These are phyloP conservation scores for Venturia oleaginea DNA, from an alignment of 2,329 filamentous ascomycete species.

Conservation along the genomic window DNA sequence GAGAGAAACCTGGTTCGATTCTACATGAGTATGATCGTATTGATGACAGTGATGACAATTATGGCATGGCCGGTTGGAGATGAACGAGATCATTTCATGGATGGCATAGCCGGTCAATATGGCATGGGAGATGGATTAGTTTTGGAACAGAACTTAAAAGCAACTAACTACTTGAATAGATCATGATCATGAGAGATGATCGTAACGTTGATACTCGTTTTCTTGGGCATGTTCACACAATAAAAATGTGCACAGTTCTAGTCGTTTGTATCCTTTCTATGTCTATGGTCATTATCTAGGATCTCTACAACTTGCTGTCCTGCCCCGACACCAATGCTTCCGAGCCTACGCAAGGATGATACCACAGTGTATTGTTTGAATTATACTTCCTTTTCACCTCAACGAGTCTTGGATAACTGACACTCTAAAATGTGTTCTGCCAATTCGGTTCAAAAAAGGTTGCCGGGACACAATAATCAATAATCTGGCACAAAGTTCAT, in stretches of 20 bases:
- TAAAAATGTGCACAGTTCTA: no score
- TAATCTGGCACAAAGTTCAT: no score
- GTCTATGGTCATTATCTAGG: neutral
- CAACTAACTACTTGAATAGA: no score
- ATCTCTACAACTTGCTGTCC: conserved; percentile 1
- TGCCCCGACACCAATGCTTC: neutral
- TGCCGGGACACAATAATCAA: conserved; percentile 17
- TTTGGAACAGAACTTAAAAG: no score
- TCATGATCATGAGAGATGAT: no score
- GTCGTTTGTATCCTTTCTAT: no score
- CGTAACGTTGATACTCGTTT: no score
- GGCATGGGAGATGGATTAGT: no score
- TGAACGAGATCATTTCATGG: no score
- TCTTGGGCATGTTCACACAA: no score
- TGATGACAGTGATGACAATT: neutral
- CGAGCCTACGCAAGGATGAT: conserved; percentile 8
- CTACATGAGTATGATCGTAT: neutral
- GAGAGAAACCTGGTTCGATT: no score
- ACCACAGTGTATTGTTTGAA: conserved; percentile 42
- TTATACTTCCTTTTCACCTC: conserved; percentile 46
- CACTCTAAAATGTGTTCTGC: conserved; percentile 47
- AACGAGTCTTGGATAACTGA: conserved; percentile 40
- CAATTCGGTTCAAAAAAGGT: conserved; percentile 20
- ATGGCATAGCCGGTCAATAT: no score
- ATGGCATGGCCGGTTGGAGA: neutral